Evolutionary conservation across 345 rosid genomes (phyloP), one percentile per base, ranked within the genome.

Genomic region (Combretum micranthum): DNA sequence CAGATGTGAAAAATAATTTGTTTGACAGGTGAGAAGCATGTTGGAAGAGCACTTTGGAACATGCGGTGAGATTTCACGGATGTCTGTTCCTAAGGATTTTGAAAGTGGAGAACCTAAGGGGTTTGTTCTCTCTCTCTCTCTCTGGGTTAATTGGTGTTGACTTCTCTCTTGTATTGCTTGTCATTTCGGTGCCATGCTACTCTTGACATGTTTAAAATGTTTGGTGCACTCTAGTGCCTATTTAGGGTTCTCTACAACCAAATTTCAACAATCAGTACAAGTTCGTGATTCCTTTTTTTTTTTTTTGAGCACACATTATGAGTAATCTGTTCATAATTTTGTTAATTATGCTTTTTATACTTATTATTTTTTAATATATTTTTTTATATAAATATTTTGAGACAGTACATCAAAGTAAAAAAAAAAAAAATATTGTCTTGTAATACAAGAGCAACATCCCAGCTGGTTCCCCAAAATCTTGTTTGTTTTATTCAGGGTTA

Each of bases 81-180:
- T 90, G 43, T 64, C 87, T 4, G 52, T 90, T 46, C 97, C 99
- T 12, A 45, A 26, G 18, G 97, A 93, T 65, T 64, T 76, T 55
- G 94, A 85, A 8, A 81, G 75, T 44, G 96, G 96, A 23, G 57
- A 61, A 46, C 54, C 78, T 15, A 90, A 70, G 66, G 99, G 99
- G 99, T 93, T 51, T 15, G 91, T 75, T 44, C 17, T 18, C 64
- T 19, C 3, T 61, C 18, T 9, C 2, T 32, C 9, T 32, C 16
- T 20, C 12, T 16, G 18, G 13, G 6, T 15, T 15, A 12, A 1
- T 15, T 46, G 49, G 49, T 46, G 39, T 7, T 4, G 39, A 7
- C 39, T 5, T 7, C 7, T 32, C 39, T 5, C 39, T 32, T 32
- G 39, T 32, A 5, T 32, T 32, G 39, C 9, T 32, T 32, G 39